Conservation (phyloP, 2,329 filamentous ascomycete species). For the Tolypocladium pustulatum region DNA sequence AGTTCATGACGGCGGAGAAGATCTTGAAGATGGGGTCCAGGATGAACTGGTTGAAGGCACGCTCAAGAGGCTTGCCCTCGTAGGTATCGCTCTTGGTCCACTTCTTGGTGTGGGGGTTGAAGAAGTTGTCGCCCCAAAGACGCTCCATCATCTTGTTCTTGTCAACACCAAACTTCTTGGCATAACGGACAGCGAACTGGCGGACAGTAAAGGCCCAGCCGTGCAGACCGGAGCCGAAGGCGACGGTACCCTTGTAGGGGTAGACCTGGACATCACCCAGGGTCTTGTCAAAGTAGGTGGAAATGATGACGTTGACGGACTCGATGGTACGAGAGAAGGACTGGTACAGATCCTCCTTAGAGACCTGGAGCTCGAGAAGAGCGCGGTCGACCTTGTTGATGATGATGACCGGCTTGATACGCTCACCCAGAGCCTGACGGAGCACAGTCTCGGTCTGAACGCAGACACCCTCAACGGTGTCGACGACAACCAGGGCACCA, state of each 20-base stretch:
- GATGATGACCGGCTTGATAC: slow-evolving; percentile 98
- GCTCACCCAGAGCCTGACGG: slow-evolving; percentile 97
- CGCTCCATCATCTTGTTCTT: slow-evolving; percentile 99
- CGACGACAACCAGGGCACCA: slow-evolving; percentile 98
- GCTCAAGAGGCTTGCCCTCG: slow-evolving; percentile 85
- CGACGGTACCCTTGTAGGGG: slow-evolving; percentile 93
- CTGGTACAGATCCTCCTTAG: slow-evolving; percentile 99
- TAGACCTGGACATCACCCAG: slow-evolving; percentile 98
- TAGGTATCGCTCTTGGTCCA: slow-evolving; percentile 82
- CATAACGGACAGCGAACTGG: slow-evolving; percentile 91
- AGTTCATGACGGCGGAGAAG: slow-evolving; percentile 94
- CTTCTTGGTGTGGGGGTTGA: slow-evolving; percentile 99
- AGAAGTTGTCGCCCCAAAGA: slow-evolving; percentile 99
- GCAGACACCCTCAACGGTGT: slow-evolving; percentile 99
- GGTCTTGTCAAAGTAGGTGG: slow-evolving; percentile 94
- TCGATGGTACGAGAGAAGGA: slow-evolving; percentile 99
- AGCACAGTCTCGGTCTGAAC: slow-evolving; percentile 99
- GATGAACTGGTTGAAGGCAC: slow-evolving; percentile 99
- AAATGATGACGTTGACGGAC: slow-evolving; percentile 99
- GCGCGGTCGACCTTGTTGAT: slow-evolving; percentile 99
- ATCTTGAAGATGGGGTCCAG: slow-evolving; percentile 99
- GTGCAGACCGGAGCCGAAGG: slow-evolving; percentile 99
- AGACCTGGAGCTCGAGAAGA: slow-evolving; percentile 96
- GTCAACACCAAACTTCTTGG: slow-evolving; percentile 99
- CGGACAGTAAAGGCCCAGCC: slow-evolving; percentile 99